Base-by-base conservation (phyloP, 192 early-diverging fungal species). In the Coemansia sp. region DNA sequence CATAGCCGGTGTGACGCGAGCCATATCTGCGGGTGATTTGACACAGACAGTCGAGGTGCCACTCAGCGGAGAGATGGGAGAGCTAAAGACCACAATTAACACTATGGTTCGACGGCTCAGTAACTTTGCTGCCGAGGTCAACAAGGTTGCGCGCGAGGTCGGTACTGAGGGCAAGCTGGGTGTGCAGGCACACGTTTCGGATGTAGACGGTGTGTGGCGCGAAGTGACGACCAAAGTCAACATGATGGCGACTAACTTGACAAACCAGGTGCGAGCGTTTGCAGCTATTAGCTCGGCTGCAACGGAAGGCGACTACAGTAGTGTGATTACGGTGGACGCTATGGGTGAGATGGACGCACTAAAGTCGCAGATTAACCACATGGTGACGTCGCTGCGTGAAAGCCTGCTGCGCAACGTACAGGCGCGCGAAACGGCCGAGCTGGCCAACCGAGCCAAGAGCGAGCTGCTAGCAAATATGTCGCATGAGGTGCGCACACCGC, bases 321-420 rank as follows among this genome's bases (percentile, higher is more conserved):
- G 84, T 19, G 82, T 89, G 65, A 91, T 93, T 56, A 91, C 88
- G 20, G 82, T 91, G 12, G 87, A 89, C 57, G 90, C 90, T 4
- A 87, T 87, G 28, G 91, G 91, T 52, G 91, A 93, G 75, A 93
- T 93, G 91, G 88, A 89, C 49, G 86, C 86, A 59, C 82, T 92
- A 60, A 89, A 90, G 69, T 87, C 86, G 50, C 87, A 90, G 84
- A 92, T 94, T 72, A 92, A 94, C 68, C 85, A 91, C 59, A 92
- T 94, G 89, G 89, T 92, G 19, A 82, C 77, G 36, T 85, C 84
- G n/a, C 78, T 94, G 26, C 84, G 90, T 15, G 88, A 88, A 40
- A 88, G 86, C 66, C 87, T 94, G 49, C 82, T 87, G 68, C 88
- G 89, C 82, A 89, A 94, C 71, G 85, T 87, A 12, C 83, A 84